Evolutionary conservation across 179 eudicot genomes (phyloP).

Genomic region (Silene vulgaris): DNA sequence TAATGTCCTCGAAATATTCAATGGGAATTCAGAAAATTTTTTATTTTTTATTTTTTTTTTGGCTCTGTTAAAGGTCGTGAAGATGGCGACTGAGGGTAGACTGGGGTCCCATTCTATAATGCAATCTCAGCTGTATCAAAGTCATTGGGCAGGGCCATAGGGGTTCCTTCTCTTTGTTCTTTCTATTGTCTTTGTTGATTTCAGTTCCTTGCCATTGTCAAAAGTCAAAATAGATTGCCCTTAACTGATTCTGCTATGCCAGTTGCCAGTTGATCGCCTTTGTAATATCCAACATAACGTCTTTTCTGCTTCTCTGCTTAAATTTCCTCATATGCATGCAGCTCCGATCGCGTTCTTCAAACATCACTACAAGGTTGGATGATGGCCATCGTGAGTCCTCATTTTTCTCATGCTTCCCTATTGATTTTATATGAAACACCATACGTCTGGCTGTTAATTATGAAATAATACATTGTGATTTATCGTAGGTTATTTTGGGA

Average conservation of each 20-base stretch:
- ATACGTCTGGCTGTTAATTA: background rate
- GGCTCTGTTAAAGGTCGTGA: background rate
- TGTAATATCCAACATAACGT: background rate
- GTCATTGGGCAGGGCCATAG: too few species aligned
- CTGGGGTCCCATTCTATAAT: background rate
- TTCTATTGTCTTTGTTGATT: too few species aligned
- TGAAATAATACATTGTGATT: slow-evolving; percentile 3
- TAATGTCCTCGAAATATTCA: too few species aligned
- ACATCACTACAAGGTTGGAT: slow-evolving; percentile 93
- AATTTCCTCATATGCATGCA: slow-evolving; percentile 30
- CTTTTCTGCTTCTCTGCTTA: too few species aligned
- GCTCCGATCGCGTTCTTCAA: slow-evolving; percentile 92
- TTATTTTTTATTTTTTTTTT: background rate
- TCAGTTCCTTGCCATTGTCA: too few species aligned
- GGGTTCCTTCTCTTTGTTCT: too few species aligned
- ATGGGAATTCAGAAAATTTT: too few species aligned
- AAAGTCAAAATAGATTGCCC: too few species aligned
- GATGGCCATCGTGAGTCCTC: slow-evolving; percentile 93
- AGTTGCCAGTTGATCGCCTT: background rate
- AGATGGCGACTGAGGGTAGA: background rate
- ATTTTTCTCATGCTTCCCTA: background rate
- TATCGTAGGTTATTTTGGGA: slow-evolving; percentile 72
- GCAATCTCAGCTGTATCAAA: too few species aligned
- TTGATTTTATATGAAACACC: background rate
- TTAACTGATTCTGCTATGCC: too few species aligned